These are phyloP conservation scores for Gossypium gossypioides DNA, from an alignment of 441 rosid species.

Conservation along the genomic window DNA sequence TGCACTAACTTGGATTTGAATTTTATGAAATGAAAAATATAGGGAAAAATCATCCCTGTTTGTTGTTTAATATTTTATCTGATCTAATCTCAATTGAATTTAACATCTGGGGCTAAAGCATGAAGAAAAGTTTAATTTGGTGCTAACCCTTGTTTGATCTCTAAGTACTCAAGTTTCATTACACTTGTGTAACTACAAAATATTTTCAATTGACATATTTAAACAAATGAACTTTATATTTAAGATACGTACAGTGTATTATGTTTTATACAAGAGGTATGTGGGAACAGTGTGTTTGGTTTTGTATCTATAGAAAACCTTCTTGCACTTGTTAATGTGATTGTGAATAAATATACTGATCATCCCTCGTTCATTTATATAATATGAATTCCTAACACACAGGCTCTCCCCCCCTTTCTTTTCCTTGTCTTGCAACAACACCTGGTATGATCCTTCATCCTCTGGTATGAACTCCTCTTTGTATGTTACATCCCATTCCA, in stretches of 20 bases:
- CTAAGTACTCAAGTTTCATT: background rate
- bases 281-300: slow-evolving; percentile 33
- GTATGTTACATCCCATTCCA: slow-evolving; percentile 42
- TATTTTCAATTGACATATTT: background rate
- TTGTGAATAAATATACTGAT: slow-evolving; percentile 39
- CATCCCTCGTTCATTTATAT: slow-evolving; percentile 47
- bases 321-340: slow-evolving; percentile 28
- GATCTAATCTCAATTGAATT: background rate
- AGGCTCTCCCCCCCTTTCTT: slow-evolving; percentile 20
- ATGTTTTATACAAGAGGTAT: background rate
- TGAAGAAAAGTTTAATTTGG: background rate
- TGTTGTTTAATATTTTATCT: background rate
- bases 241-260: background rate
- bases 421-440: slow-evolving; percentile 25
- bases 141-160: background rate
- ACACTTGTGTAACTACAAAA: background rate
- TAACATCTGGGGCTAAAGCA: background rate
- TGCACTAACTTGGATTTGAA: background rate
- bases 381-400: slow-evolving; percentile 39
- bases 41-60: background rate
- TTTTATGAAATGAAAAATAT: background rate
- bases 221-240: background rate
- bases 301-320: slow-evolving; percentile 35
- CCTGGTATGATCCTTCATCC: slow-evolving; percentile 50
- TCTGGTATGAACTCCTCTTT: slow-evolving; percentile 53